Evolutionary conservation across 129 eudicot species (phyloP).

Genomic region (Lonicera japonica): DNA sequence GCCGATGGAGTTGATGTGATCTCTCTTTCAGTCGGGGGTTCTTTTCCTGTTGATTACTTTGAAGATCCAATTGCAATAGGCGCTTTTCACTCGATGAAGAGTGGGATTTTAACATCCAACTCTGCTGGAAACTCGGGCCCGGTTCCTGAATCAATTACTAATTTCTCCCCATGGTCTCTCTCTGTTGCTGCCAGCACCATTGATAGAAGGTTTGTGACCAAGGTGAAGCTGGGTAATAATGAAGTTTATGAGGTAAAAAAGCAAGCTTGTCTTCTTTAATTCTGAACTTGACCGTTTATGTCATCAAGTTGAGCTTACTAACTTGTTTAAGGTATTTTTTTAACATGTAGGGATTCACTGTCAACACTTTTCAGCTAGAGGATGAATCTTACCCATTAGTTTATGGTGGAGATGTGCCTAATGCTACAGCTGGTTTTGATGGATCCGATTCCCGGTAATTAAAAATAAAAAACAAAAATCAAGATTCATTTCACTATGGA

Average conservation of each 20-base stretch:
- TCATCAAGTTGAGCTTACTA: neutral
- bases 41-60: neutral
- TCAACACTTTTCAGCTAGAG: constrained; percentile 33
- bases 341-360: constrained; percentile 35
- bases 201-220: constrained; percentile 24
- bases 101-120: constrained; percentile 29
- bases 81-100: constrained; percentile 41
- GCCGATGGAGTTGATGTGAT: constrained; percentile 34
- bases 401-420: constrained; percentile 45
- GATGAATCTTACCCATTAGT: constrained; percentile 31
- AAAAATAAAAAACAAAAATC: neutral
- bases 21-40: constrained; percentile 16
- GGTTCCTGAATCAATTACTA: constrained; percentile 5
- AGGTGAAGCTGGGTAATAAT: constrained; percentile 25
- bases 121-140: constrained; percentile 54
- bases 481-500: neutral
- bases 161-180: constrained; percentile 43
- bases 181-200: constrained; percentile 53
- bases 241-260: constrained; percentile 23
- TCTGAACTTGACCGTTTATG: neutral
- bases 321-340: no score
- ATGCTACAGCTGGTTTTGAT: constrained; percentile 23
- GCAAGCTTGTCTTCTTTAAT: neutral
- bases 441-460: constrained; percentile 27
- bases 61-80: constrained; percentile 43